Base-by-base conservation (phyloP, 73 alveolate genomes). In the Uronychia binucleata region DNA sequence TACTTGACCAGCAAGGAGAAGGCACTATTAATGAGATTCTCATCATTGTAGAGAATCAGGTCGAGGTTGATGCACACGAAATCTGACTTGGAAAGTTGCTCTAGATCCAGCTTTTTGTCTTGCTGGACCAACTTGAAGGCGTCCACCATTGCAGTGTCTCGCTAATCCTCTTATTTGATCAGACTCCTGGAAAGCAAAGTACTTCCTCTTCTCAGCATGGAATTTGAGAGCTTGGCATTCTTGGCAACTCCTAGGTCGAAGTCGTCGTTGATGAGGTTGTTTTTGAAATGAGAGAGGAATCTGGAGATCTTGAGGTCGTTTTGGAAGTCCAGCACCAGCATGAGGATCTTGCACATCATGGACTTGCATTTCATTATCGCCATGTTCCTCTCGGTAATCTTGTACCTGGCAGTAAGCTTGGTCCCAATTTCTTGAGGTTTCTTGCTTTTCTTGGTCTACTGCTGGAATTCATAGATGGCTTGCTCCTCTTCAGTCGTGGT, bases 271-370 rank as follows among this genome's bases (percentile, higher is more conserved):
- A n/a, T n/a, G n/a, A n/a, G n/a, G n/a, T 83, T 88, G 29, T 85
- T 82, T 35, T 90, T 90, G 29, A 90, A 78, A n/a, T 32, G 76
- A 33, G 77, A 0, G 1, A 81, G 33, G 75, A 81, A 81, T 19
- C 79, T 58, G 11, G 81, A 25, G 27, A 81, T 8, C 33, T 81
- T 81, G 31, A 81, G 58, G 34, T 81, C 88, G 29, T 81, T 81
- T 31, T 81, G 81, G n/a, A 81, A 59, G 34, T 81, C 88, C 88
- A 81, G 58, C 25, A 81, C 88, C 0, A 46, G 33, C 1, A 27
- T 57, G 11, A 83, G 58, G 1, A 83, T 83, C 85, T 83, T 84
- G 34, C 90, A 74, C 84, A 83, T 77, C 34, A 74, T 74, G 32
- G 25, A 31, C 30, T 83, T 83, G 27, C 90, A 83, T 31, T 75